Conservation (phyloP, 2,329 filamentous ascomycete genomes). For the Emericellopsis atlantica region DNA sequence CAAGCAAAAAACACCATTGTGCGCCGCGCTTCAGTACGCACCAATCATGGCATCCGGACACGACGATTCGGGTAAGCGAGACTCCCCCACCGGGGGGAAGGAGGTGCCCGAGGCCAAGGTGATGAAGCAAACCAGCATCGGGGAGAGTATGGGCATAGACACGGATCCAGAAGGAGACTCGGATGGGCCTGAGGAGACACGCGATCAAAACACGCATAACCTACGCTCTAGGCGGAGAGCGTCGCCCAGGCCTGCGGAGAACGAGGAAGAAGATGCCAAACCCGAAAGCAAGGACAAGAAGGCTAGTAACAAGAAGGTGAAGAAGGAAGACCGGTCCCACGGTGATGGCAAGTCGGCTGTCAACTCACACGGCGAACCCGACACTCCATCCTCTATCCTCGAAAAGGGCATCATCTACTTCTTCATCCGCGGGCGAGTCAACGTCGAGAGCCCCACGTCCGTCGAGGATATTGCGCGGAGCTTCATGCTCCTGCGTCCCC, state of each 20-base stretch:
- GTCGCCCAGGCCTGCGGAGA: neutral
- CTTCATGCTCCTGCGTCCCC: slow-evolving; percentile 67
- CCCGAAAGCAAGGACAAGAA: neutral
- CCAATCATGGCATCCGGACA: neutral
- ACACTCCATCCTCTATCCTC: slow-evolving; percentile 43
- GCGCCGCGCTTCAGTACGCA: neutral
- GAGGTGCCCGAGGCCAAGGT: slow-evolving; percentile 12
- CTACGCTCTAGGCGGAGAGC: no score
- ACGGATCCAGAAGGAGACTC: no score
- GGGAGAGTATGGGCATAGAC: slow-evolving; percentile 4
- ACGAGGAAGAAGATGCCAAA: slow-evolving; percentile 1
- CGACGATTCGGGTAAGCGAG: neutral
- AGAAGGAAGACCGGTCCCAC: neutral
- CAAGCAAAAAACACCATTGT: neutral
- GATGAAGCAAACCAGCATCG: slow-evolving; percentile 9
- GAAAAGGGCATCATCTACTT: slow-evolving; percentile 90
- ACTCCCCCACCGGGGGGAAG: slow-evolving; percentile 11
- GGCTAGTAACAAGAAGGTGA: slow-evolving; percentile 2
- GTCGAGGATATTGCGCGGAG: slow-evolving; percentile 64
- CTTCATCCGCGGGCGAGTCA: slow-evolving; percentile 71
- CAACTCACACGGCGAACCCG: slow-evolving; percentile 8
- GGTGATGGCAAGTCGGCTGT: slow-evolving; percentile 6
- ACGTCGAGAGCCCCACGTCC: slow-evolving; percentile 54
- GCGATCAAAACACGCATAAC: no score
- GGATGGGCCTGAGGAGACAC: no score